Evolutionary conservation across 163 green algal genomes (phyloP).

Genomic region (Scenedesmus sp.): DNA sequence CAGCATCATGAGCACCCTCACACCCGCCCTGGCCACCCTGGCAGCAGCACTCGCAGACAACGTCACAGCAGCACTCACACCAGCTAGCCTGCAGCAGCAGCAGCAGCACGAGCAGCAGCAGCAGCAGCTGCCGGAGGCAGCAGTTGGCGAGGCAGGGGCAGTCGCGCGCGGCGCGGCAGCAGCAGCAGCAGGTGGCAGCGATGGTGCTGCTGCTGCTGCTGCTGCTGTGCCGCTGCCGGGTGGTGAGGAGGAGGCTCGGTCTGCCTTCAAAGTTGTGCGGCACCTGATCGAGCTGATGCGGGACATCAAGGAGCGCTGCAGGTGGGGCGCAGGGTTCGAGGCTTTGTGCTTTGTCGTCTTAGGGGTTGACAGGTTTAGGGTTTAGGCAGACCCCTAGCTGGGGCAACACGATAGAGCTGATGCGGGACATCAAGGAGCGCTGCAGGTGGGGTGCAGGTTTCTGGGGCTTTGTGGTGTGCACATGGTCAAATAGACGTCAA

Average conservation of each 20-base stretch:
- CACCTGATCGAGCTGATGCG: constrained; percentile 10
- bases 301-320: constrained; percentile 43
- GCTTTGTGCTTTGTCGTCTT: neutral
- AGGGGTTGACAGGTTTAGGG: neutral
- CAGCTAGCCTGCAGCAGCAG: constrained; percentile 1
- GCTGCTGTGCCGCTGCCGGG: constrained; percentile 15
- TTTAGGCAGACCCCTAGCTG: neutral
- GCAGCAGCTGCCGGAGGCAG: neutral
- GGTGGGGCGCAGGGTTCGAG: neutral
- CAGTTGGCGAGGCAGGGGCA: neutral
- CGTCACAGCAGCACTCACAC: constrained; percentile 10
- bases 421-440: constrained; percentile 33
- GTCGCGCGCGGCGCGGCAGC: neutral
- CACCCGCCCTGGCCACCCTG: neutral
- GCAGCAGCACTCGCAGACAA: constrained; percentile 9
- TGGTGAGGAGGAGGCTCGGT: constrained; percentile 29
- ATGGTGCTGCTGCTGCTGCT: neutral
- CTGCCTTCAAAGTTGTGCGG: constrained; percentile 20
- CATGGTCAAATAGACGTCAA: too few relatives aligned
- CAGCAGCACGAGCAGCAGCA: neutral
- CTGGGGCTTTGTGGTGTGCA: neutral
- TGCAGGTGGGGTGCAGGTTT: constrained; percentile 11
- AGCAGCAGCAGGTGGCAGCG: constrained; percentile 11
- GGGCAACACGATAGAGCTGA: neutral
- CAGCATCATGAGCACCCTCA: neutral